Evolutionary conservation across 2,329 filamentous ascomycete genomes (phyloP).

Genomic region (Epichloe festucae): DNA sequence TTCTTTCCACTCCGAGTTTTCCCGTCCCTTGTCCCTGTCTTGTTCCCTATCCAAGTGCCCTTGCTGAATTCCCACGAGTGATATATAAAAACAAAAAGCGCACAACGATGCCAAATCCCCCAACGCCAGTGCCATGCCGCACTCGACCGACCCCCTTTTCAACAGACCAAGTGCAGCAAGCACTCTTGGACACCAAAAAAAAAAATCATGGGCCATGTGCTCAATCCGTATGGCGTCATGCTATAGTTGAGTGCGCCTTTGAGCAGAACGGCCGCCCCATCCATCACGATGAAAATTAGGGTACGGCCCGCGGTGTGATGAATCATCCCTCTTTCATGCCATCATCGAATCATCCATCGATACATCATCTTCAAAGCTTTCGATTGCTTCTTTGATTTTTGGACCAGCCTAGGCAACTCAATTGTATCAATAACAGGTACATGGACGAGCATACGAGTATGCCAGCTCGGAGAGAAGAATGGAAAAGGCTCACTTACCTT

Average conservation of each 20-base stretch:
- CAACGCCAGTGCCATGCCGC: conserved; percentile 4
- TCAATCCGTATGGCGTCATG: background rate
- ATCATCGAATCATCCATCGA: conserved; percentile 56
- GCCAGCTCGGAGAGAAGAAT: no score
- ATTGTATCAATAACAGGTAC: background rate
- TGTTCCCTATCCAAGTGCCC: conserved; percentile 2
- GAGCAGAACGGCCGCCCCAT: background rate
- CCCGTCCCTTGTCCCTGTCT: background rate
- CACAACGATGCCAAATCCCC: background rate
- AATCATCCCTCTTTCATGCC: conserved; percentile 22
- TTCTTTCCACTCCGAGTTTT: background rate
- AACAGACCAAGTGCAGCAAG: background rate
- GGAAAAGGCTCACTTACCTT: conserved; percentile 59
- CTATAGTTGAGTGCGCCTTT: background rate
- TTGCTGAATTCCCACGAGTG: background rate
- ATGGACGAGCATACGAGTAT: background rate
- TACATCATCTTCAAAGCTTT: conserved; percentile 72
- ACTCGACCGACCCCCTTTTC: background rate
- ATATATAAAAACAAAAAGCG: background rate
- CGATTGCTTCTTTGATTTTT: conserved; percentile 93
- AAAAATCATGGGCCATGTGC: background rate
- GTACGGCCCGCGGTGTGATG: no score
- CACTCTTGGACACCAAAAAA: background rate
- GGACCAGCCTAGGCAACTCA: conserved; percentile 57
- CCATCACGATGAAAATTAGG: background rate